Evolutionary conservation across 2,329 filamentous ascomycete genomes (phyloP), one percentile per base, ranked within the genome.

Genomic region (Trichophyton rubrum): DNA sequence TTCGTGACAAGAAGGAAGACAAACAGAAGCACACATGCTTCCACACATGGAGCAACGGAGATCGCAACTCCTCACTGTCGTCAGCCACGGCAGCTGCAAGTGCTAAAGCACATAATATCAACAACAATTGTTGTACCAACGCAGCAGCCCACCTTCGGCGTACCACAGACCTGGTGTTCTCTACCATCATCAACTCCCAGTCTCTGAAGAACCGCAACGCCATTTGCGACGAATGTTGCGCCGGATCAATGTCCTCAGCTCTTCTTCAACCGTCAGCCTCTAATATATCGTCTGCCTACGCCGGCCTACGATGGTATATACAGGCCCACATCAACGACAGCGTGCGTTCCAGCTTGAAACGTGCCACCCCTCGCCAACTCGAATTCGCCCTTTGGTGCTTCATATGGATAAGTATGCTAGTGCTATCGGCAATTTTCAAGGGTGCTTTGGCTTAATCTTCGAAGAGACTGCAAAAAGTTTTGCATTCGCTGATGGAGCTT

Each of bases 371-470:
- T 1, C 33, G 11, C 9, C 30, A 57, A 11, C 55, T 13, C 13
- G 38, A 43, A 24, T 57, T 40, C 24, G 38, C 55, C n/a, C 55
- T 57, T 40, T 57, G 55, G 55, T 57, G 55, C 55, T 40, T 57
- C 33, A 40, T 57, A 24, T 57, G 55, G 55, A 9, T 57, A 22
- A 40, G 8, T 7, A 22, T 57, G 13, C 55, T 57, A 17, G 11
- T 57, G 33, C n/a, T 57, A 17, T 40, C 38, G n/a, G 17, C 33
- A 8, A 30, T 56, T 17, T 56, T 30, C 24, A 56, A 56, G 20
- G 51, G 51, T 56, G 24, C 33, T 33, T 56, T 56, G 27, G 15
- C n/a, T 33, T 56, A 56, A 56, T 56, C 33, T 33, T n/a, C n/a
- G 7, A 20, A 22, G 43, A 20, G 17, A 2, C 17, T 30, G 6